phyloP scores from a whole-genome alignment of 495 filamentous ascomycete genomes.

The Evernia prunastri region DNA sequence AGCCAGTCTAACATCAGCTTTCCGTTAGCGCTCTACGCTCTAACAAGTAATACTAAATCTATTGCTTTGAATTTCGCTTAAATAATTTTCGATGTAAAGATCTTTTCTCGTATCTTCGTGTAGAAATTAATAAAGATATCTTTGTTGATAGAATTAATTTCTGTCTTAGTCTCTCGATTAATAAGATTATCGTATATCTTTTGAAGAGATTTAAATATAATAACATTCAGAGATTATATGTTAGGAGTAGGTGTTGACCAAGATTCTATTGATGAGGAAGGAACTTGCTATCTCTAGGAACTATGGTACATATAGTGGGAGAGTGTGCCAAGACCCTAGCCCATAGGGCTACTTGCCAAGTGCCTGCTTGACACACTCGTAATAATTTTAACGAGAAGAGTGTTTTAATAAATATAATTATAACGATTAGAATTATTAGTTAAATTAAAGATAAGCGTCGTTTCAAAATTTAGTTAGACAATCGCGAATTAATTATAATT shows the following conservation, averaged over 20 bases:
- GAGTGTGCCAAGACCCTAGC: no score
- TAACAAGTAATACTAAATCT: background rate
- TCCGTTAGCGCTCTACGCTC: no score
- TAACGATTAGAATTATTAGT: background rate
- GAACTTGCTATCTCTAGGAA: no score
- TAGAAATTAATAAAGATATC: background rate
- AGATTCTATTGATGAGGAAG: no score
- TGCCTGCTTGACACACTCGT: no score
- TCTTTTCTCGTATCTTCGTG: background rate
- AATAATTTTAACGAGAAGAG: background rate
- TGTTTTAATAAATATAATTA: background rate
- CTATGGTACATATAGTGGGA: no score
- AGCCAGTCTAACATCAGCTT: no score
- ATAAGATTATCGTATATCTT: background rate
- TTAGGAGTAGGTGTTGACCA: no score
- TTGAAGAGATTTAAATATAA: background rate
- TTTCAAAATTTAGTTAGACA: background rate
- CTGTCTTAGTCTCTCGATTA: background rate
- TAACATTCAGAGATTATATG: background rate
- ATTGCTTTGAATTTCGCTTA: background rate
- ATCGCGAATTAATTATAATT: background rate
- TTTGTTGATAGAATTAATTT: background rate
- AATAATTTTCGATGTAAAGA: background rate
- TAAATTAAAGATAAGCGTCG: background rate
- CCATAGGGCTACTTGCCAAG: no score